Percentiles rank a stretch among this genome's conserved stretches.
phyloP scores from a whole-genome alignment of 169 alveolate genomes.

The Eimeria falciformis region DNA sequence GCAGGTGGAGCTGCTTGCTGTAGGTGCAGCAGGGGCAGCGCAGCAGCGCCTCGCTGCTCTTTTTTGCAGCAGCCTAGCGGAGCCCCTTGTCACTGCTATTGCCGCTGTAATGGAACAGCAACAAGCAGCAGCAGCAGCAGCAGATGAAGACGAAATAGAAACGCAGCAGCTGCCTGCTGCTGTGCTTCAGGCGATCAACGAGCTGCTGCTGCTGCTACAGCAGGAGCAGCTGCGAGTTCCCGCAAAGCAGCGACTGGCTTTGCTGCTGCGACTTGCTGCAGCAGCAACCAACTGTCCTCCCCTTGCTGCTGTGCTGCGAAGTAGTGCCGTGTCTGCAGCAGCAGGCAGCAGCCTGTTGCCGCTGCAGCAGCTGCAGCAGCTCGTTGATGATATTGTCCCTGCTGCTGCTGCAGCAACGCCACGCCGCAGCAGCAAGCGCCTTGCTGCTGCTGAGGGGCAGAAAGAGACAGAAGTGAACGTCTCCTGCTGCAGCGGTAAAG shows the following conservation, averaged over 20 bases:
- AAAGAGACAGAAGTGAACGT: not conserved
- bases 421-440: not conserved
- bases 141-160: not conserved
- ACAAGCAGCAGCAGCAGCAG: constrained; percentile 30
- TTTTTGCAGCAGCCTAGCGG: constrained; percentile 5
- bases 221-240: not conserved
- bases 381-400: not conserved
- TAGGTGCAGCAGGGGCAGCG: not conserved
- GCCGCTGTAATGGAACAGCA: constrained; percentile 12
- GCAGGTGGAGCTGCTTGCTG: not conserved
- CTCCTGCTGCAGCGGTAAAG: not conserved
- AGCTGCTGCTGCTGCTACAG: not conserved
- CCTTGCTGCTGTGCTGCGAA: not conserved
- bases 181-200: not conserved
- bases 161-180: not conserved
- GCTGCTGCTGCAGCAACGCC: constrained; percentile 1
- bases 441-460: not conserved
- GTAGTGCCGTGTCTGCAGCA: not conserved
- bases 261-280: not conserved
- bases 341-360: not conserved
- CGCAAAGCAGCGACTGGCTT: not conserved
- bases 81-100: constrained; percentile 25
- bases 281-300: not conserved
- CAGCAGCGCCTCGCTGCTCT: constrained; percentile 3
- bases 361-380: not conserved